Evolutionary conservation across 257 asterid genomes (phyloP).

Genomic region (Solanum chmielewskii): DNA sequence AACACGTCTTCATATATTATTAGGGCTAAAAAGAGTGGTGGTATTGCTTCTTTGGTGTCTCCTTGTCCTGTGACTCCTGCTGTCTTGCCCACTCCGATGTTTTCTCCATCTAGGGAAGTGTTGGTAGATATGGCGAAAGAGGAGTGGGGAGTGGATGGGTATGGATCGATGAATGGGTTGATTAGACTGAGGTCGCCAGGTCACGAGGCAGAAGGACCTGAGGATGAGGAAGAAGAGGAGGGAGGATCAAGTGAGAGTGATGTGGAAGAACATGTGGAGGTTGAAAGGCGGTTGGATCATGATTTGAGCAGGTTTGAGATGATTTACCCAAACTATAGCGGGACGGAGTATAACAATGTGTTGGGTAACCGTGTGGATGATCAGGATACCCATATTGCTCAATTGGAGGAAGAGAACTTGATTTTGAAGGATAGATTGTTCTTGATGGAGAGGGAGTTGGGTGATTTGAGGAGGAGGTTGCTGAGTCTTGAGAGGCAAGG

Average conservation of each 20-base stretch:
- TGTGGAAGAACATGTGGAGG: slow-evolving; percentile 77
- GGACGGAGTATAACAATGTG: slow-evolving; percentile 40
- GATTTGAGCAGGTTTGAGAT: slow-evolving; percentile 78
- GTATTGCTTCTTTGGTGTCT: slow-evolving; percentile 66
- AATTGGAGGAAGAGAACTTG: slow-evolving; percentile 67
- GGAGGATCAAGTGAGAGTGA: slow-evolving; percentile 81
- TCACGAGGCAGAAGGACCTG: slow-evolving; percentile 36
- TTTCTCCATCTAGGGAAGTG: slow-evolving; percentile 74
- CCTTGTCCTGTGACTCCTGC: slow-evolving; percentile 76
- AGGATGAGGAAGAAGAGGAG: slow-evolving; percentile 53
- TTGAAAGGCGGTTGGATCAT: slow-evolving; percentile 75
- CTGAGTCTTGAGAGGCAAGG: slow-evolving; percentile 43
- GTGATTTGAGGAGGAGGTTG: slow-evolving; percentile 62
- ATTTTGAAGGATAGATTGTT: slow-evolving; percentile 71
- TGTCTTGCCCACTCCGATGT: slow-evolving; percentile 65
- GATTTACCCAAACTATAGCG: slow-evolving; percentile 46
- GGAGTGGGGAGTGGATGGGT: slow-evolving; percentile 91
- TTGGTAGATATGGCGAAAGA: slow-evolving; percentile 80
- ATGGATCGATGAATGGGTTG: slow-evolving; percentile 80
- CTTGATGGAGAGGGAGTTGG: slow-evolving; percentile 70
- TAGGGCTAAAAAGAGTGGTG: slow-evolving; percentile 74
- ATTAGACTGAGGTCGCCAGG: slow-evolving; percentile 75
- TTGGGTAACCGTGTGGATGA: slow-evolving; percentile 78
- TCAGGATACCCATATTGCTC: slow-evolving; percentile 71
- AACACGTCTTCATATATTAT: slow-evolving; percentile 58